Conservation (phyloP, 2,329 filamentous ascomycete species). For the Nannizziopsis barbatae region DNA sequence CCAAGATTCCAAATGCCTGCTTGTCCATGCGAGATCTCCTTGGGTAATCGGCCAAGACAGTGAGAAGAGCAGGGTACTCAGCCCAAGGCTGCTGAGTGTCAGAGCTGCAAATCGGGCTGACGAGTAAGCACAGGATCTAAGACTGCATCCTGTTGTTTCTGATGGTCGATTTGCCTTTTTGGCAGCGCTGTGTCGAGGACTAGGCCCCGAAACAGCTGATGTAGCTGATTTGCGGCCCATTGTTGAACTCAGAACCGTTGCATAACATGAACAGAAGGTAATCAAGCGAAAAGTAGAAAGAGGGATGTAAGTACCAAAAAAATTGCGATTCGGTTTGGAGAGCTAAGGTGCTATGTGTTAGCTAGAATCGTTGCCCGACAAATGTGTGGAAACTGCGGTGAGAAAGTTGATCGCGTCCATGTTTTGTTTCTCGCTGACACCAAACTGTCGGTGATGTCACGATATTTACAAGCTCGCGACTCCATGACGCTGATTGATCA, state of each 20-base stretch:
- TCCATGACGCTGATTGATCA: too few species aligned
- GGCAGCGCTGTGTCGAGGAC: slow-evolving; percentile 12
- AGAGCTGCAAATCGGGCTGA: slow-evolving; percentile 36
- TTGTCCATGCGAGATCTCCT: slow-evolving; percentile 57
- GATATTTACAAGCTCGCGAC: too few species aligned
- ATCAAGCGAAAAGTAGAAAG: neutral
- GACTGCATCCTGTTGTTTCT: slow-evolving; percentile 11
- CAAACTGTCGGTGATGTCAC: neutral
- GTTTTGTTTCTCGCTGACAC: neutral
- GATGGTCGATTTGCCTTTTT: neutral
- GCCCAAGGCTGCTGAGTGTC: slow-evolving; percentile 45
- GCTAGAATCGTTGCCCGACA: too few species aligned
- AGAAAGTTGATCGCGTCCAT: too few species aligned
- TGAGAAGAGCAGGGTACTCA: slow-evolving; percentile 56
- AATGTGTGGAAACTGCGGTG: too few species aligned
- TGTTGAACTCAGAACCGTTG: neutral
- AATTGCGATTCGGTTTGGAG: too few species aligned
- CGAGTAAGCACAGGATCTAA: slow-evolving; percentile 23
- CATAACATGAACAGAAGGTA: neutral
- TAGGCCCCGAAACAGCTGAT: slow-evolving; percentile 13
- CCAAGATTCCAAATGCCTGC: slow-evolving; percentile 52
- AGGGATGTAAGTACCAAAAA: neutral
- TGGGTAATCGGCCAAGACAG: slow-evolving; percentile 49
- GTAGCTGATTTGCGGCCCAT: slow-evolving; percentile 12
- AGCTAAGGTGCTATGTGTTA: too few species aligned